phyloP scores from a whole-genome alignment of 2,329 filamentous ascomycete species.

The Xylaria multiplex region DNA sequence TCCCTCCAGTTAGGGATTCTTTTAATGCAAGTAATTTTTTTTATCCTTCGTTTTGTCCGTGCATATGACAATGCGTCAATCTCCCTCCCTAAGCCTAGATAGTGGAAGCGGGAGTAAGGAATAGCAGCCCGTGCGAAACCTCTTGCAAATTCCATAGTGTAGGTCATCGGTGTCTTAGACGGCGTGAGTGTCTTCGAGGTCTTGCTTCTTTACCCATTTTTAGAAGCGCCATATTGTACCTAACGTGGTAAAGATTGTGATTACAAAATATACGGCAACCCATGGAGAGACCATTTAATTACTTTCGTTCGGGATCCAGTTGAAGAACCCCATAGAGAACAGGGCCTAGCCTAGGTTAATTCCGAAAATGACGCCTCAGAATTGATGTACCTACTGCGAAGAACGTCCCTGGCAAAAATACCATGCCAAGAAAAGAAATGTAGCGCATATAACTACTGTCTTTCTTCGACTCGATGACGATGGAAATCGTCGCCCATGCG shows the following conservation, averaged over 20 bases:
- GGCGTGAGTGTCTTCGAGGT: constrained; percentile 2
- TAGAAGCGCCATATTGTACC: constrained; percentile 22
- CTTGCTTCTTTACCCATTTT: constrained; percentile 18
- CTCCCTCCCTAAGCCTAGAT: too few species aligned
- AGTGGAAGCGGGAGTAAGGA: too few species aligned
- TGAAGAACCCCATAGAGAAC: constrained; percentile 42
- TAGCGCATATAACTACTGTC: constrained; percentile 41
- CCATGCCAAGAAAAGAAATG: constrained; percentile 37
- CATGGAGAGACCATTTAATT: constrained; percentile 37
- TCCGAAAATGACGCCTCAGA: background rate
- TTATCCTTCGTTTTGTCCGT: too few species aligned
- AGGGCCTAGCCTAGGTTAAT: constrained; percentile 29
- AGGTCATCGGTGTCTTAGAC: too few species aligned
- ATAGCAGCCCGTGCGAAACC: too few species aligned
- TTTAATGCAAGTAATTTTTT: too few species aligned
- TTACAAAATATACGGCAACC: constrained; percentile 35
- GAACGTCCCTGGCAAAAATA: constrained; percentile 43
- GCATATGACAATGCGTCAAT: too few species aligned
- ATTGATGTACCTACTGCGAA: constrained; percentile 34
- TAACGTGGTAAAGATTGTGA: constrained; percentile 31
- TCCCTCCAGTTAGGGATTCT: too few species aligned
- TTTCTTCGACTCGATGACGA: constrained; percentile 36
- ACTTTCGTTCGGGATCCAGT: constrained; percentile 38
- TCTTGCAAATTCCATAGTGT: too few species aligned
- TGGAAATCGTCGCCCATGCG: constrained; percentile 31